These are phyloP conservation scores for Physocladia obscura DNA, from an alignment of 192 early-diverging fungal genomes.

Conservation along the genomic window DNA sequence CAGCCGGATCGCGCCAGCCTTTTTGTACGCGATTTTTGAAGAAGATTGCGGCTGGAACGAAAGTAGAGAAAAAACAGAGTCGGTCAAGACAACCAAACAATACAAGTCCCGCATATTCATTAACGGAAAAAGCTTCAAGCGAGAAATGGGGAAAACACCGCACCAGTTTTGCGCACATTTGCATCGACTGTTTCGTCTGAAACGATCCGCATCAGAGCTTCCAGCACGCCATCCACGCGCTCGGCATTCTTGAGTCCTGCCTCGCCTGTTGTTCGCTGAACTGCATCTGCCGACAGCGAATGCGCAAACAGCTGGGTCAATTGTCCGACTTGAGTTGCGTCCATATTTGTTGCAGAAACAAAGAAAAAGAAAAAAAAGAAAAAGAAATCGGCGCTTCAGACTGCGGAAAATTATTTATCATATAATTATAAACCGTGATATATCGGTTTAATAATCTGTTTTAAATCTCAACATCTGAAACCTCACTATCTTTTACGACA, in stretches of 20 bases:
- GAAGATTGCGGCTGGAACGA: conserved; percentile 68
- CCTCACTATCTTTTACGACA: too few species aligned
- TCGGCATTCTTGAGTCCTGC: conserved; percentile 66
- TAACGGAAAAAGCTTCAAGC: too few species aligned
- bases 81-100: background rate
- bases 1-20: conserved; percentile 60
- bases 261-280: conserved; percentile 81
- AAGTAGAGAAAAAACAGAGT: background rate
- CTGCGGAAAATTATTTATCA: too few species aligned
- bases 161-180: conserved; percentile 45
- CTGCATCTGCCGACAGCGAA: conserved; percentile 72
- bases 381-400: too few species aligned
- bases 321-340: background rate
- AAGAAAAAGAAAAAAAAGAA: conserved; percentile 33
- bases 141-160: background rate
- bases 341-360: background rate
- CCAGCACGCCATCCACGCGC: conserved; percentile 48
- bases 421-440: too few species aligned
- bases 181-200: conserved; percentile 16
- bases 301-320: conserved; percentile 8
- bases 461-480: too few species aligned
- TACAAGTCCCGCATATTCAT: too few species aligned
- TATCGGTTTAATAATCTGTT: too few species aligned
- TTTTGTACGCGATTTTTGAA: conserved; percentile 82
- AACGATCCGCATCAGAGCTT: conserved; percentile 44